Evolutionary conservation across 139 green algal genomes (phyloP), one percentile per base, ranked within the genome.

Genomic region (Prasinococcaceae sp.): DNA sequence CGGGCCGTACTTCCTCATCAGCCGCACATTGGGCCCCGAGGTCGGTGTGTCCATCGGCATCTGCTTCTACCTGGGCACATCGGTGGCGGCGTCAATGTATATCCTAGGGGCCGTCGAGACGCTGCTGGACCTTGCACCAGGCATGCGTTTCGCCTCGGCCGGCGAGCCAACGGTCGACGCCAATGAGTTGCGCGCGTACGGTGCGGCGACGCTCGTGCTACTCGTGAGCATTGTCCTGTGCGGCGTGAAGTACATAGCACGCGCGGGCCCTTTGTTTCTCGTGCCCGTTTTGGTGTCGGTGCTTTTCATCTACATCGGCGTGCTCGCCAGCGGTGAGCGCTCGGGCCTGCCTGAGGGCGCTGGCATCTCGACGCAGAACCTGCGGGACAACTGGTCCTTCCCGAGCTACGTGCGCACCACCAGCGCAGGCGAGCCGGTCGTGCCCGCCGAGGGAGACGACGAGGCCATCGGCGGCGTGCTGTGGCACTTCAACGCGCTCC

Each of bases 31-130:
- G 12, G 62, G 62, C 20, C 62, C 62, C n/a, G 62, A 70, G 40
- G 57, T 70, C n/a, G 62, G 62, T 19, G 56, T 70, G 6, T 63
- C 45, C 45, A 68, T 70, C 38, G 62, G 62, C 16, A 28, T 69
- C 22, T 70, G 62, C 58, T 70, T 70, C 46, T 70, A 71, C 42
- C 47, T 70, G 12, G 62, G 62, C 23, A 70, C 70, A 19, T 46
- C 62, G 40, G 47, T 70, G 16, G 62, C 62, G 28, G 62, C 30
- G 25, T 59, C 62, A 14, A 54, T 70, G 62, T 70, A 70, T 45
- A 59, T 70, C 19, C 42, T 70, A 14, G 62, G 62, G 32, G 62
- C 58, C 19, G 62, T 70, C 10, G 62, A 70, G 35, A 69, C 58
- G 20, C 29, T 61, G 8, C 51, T 70, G 28, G 49, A 68, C 41